Evolutionary conservation across 768 basidiomycete species (phyloP).

Genomic region (Kwoniella mangroviensis): DNA sequence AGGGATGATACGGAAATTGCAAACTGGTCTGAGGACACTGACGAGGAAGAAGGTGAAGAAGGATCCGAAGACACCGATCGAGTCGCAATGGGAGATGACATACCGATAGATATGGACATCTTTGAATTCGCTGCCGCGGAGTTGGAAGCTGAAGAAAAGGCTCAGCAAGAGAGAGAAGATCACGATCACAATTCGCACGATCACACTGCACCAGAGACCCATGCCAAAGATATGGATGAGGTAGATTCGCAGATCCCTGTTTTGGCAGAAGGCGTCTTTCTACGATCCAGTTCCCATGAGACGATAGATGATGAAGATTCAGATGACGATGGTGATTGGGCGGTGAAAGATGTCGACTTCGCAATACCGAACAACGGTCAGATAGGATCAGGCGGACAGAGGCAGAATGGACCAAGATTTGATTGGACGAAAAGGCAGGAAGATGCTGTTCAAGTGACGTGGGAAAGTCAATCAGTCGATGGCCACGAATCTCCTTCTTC

Average conservation of each 20-base stretch:
- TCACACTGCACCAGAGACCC: background rate
- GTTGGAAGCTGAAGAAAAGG: constrained; percentile 18
- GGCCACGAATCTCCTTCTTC: background rate
- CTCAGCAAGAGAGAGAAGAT: background rate
- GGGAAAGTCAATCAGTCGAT: constrained; percentile 35
- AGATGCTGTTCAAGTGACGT: constrained; percentile 37
- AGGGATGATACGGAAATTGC: constrained; percentile 9
- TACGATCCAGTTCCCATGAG: background rate
- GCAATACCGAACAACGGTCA: background rate
- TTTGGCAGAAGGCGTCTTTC: background rate
- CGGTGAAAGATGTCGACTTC: constrained; percentile 6
- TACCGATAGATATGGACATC: constrained; percentile 19
- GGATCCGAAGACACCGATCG: background rate
- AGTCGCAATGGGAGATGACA: constrained; percentile 9
- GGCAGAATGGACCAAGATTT: constrained; percentile 24
- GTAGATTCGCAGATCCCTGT: background rate
- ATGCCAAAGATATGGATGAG: background rate
- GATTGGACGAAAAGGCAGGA: constrained; percentile 34
- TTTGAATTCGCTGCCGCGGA: constrained; percentile 25
- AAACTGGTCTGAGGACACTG: background rate
- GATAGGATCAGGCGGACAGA: background rate
- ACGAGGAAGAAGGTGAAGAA: constrained; percentile 11
- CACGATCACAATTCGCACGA: background rate
- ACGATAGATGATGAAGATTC: background rate
- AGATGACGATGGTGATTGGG: constrained; percentile 20